Percentiles rank a stretch among this genome's conserved stretches.
phyloP scores from a whole-genome alignment of 73 alveolate species.

The Tetrahymena thermophila region DNA sequence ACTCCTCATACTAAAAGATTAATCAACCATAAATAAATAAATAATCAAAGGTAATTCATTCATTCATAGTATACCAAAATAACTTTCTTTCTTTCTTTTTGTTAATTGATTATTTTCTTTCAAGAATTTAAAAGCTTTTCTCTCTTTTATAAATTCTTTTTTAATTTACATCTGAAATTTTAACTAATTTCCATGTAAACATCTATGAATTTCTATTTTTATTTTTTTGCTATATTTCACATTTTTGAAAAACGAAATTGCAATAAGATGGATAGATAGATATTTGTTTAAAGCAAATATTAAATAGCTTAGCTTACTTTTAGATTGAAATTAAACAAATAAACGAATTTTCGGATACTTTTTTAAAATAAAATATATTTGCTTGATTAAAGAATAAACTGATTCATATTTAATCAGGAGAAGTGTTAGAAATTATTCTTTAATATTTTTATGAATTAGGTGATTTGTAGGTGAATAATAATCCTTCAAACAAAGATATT shows the following conservation, averaged over 20 bases:
- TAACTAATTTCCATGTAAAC: not conserved
- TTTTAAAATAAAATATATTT: not conserved
- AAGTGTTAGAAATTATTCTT: not conserved
- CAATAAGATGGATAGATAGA: not conserved
- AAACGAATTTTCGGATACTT: not conserved
- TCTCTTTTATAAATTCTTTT: not conserved
- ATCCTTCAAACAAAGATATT: not conserved
- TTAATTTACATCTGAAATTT: not conserved
- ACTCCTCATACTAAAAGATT: too few species aligned
- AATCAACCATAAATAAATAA: too few species aligned
- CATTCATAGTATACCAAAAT: not conserved
- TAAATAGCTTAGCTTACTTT: too few species aligned
- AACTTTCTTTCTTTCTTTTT: not conserved
- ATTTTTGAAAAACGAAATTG: too few species aligned
- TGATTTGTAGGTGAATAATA: not conserved
- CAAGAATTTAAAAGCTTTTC: not conserved
- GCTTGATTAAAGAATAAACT: not conserved
- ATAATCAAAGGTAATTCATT: too few species aligned
- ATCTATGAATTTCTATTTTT: not conserved
- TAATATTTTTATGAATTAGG: not conserved
- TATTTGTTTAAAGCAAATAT: too few species aligned
- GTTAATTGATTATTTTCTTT: not conserved
- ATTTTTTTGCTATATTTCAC: too few species aligned
- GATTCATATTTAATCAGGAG: not conserved
- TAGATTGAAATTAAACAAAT: too few species aligned